phyloP scores from a whole-genome alignment of 352 stramenopile genomes.

The Phytophthora tentaculata region DNA sequence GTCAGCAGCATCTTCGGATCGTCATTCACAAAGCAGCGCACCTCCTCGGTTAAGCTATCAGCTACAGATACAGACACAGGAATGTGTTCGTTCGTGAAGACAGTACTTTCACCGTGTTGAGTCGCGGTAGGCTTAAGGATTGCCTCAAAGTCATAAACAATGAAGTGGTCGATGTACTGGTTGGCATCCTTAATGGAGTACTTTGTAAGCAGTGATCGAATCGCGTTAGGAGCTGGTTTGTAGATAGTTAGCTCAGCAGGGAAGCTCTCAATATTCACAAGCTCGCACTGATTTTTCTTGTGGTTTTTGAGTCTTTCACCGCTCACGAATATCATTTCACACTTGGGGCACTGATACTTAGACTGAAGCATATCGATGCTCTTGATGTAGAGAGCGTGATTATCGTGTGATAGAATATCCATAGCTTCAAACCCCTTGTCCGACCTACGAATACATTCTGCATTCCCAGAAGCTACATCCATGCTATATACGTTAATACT shows the following conservation, averaged over 20 bases:
- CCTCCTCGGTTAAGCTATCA: conserved; percentile 1
- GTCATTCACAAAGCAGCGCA: neutral
- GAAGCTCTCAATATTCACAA: neutral
- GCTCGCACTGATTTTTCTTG: neutral
- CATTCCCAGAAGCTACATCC: neutral
- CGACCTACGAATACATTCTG: neutral
- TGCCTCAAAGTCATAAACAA: neutral
- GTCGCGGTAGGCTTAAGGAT: neutral
- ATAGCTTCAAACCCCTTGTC: conserved; percentile 1
- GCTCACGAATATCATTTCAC: neutral
- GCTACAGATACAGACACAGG: neutral
- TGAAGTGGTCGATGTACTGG: neutral
- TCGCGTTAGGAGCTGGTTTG: neutral
- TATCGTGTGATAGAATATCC: neutral
- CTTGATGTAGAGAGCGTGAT: neutral
- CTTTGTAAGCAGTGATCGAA: neutral
- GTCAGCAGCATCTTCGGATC: neutral
- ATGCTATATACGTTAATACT: conserved; percentile 1
- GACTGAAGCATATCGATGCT: neutral
- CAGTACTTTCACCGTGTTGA: neutral
- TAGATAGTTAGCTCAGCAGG: neutral
- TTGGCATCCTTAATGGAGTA: neutral
- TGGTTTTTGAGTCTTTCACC: neutral
- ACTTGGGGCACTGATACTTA: neutral
- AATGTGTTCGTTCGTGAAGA: neutral